These are phyloP conservation scores for Hypoxylon fragiforme DNA, from an alignment of 495 filamentous ascomycete genomes.

Conservation along the genomic window DNA sequence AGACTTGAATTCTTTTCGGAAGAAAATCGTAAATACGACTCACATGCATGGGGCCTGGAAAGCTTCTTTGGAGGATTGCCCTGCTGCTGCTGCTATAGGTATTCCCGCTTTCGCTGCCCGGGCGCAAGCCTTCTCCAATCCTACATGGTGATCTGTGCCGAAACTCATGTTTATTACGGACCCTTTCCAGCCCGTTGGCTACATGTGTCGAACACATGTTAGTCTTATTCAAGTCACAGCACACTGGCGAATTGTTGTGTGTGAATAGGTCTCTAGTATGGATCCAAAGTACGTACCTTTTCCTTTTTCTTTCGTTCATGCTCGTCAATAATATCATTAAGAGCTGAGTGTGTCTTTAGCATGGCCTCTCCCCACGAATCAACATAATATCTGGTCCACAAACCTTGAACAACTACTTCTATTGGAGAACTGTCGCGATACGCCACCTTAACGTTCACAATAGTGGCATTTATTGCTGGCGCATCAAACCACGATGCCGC, in stretches of 20 bases:
- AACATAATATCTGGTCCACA: too few species aligned
- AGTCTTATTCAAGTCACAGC: background rate
- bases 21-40: too few species aligned
- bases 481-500: background rate
- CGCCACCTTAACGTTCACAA: background rate
- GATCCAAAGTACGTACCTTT: background rate
- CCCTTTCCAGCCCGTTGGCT: background rate
- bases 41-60: background rate
- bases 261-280: too few species aligned
- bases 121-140: background rate
- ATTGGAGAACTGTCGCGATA: too few species aligned
- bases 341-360: background rate
- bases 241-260: too few species aligned
- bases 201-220: background rate
- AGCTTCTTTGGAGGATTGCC: background rate
- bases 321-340: background rate
- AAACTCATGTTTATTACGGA: background rate
- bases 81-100: background rate
- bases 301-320: background rate
- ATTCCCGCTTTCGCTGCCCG: background rate
- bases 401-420: too few species aligned
- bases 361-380: too few species aligned
- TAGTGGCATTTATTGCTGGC: background rate
- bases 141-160: background rate
- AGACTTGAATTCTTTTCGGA: background rate